Conservation (phyloP, 345 rosid genomes). For the Clarkia xantiana region DNA sequence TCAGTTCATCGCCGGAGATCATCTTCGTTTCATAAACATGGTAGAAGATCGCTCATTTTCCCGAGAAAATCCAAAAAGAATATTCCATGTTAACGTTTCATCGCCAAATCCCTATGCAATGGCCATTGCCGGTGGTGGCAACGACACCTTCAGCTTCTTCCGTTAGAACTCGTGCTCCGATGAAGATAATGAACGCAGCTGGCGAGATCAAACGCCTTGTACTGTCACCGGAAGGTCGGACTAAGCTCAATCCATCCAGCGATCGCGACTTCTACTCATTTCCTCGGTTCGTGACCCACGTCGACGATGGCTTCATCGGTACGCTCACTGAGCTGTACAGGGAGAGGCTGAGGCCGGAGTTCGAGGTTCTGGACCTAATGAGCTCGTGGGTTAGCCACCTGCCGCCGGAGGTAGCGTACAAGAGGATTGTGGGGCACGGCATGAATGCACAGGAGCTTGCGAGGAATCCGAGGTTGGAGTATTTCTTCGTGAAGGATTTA, state of each 20-base stretch:
- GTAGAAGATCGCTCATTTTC: no score
- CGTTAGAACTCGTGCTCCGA: no score
- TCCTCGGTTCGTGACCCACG: constrained; percentile 82
- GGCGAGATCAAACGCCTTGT: constrained; percentile 61
- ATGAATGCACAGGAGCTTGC: constrained; percentile 89
- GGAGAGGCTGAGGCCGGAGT: constrained; percentile 42
- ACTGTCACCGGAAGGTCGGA: constrained; percentile 46
- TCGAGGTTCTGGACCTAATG: constrained; percentile 72
- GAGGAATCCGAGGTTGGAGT: constrained; percentile 49
- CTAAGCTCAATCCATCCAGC: constrained; percentile 37
- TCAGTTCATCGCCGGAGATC: no score
- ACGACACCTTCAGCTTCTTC: no score
- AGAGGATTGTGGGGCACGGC: constrained; percentile 82
- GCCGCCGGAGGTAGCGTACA: constrained; percentile 45
- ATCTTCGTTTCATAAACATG: no score
- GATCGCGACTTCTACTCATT: constrained; percentile 62
- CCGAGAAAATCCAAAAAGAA: no score
- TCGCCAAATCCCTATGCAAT: no score
- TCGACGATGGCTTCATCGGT: constrained; percentile 61
- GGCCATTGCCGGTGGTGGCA: no score
- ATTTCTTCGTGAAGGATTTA: constrained; percentile 51
- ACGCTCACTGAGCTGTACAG: constrained; percentile 50
- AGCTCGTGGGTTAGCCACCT: constrained; percentile 92
- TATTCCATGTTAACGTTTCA: no score
- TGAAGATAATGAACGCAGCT: constrained; percentile 12